These are phyloP conservation scores for Beauveria bassiana DNA, from an alignment of 2,329 filamentous ascomycete genomes.

Conservation along the genomic window DNA sequence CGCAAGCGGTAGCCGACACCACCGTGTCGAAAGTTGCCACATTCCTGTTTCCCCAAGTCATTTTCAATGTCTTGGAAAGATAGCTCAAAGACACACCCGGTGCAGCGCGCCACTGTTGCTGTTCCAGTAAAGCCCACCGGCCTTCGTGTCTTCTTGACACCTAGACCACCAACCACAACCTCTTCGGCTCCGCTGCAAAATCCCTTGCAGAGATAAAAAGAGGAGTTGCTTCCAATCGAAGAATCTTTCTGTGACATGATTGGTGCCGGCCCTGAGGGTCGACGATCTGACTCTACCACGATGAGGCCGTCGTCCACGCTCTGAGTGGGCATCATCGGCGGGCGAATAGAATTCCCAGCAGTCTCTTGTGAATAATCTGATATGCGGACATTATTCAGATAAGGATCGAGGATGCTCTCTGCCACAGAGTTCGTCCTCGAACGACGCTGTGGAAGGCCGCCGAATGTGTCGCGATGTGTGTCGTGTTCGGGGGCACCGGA, in stretches of 20 bases:
- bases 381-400: not conserved
- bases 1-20: constrained; percentile 44
- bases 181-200: constrained; percentile 49
- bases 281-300: constrained; percentile 15
- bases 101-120: constrained; percentile 42
- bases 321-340: not conserved
- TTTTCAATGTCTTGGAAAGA: constrained; percentile 44
- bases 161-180: constrained; percentile 38
- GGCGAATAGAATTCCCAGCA: not conserved
- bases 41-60: constrained; percentile 40
- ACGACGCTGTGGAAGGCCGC: not conserved
- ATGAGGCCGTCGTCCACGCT: constrained; percentile 17
- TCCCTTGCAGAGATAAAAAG: constrained; percentile 45
- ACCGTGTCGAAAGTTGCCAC: constrained; percentile 38
- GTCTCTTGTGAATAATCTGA: constrained; percentile 5
- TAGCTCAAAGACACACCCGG: constrained; percentile 45
- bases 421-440: constrained; percentile 5
- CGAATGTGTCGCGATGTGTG: constrained; percentile 1
- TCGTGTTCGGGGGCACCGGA: not conserved
- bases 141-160: constrained; percentile 43
- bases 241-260: constrained; percentile 25
- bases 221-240: constrained; percentile 37
- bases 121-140: constrained; percentile 37
- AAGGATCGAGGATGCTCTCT: constrained; percentile 9
- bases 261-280: not conserved